These are phyloP conservation scores for Lodderomyces elongisporus DNA, from an alignment of 1,139 yeast species.

Conservation along the genomic window DNA sequence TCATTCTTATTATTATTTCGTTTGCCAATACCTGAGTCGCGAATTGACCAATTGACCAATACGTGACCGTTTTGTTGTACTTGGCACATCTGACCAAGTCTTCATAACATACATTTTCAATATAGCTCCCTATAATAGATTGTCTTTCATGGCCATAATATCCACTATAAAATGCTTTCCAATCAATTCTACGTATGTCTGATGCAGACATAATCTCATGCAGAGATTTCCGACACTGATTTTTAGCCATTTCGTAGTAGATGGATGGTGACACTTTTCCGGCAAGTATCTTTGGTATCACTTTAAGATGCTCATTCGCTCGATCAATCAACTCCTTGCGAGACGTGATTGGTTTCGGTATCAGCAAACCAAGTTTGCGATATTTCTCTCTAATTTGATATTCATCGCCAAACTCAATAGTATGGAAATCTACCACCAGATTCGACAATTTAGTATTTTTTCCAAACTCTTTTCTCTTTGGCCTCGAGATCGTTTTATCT, in stretches of 20 bases:
- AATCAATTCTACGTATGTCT: constrained; percentile 45
- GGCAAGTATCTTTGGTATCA: constrained; percentile 39
- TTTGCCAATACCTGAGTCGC: constrained; percentile 58
- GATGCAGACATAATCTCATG: constrained; percentile 41
- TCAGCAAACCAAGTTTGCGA: constrained; percentile 13
- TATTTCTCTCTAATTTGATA: constrained; percentile 18
- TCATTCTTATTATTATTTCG: constrained; percentile 51
- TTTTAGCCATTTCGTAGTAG: constrained; percentile 47
- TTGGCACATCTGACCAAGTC: constrained; percentile 22
- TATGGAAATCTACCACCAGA: neutral
- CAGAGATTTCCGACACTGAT: constrained; percentile 29
- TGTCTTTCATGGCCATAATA: constrained; percentile 60
- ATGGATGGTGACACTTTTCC: constrained; percentile 42
- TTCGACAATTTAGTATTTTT: no score
- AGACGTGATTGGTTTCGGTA: constrained; percentile 27
- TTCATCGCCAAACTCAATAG: constrained; percentile 12
- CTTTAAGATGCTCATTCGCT: constrained; percentile 23
- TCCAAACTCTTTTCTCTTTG: no score
- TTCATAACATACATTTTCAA: constrained; percentile 20
- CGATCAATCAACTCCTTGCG: constrained; percentile 20
- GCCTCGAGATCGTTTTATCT: no score
- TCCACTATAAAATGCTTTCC: constrained; percentile 52
- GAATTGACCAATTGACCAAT: constrained; percentile 60
- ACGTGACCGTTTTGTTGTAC: constrained; percentile 42
- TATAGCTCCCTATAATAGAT: constrained; percentile 39